Conservation (phyloP, 352 stramenopile species). For the Pythium scleroteichum region DNA sequence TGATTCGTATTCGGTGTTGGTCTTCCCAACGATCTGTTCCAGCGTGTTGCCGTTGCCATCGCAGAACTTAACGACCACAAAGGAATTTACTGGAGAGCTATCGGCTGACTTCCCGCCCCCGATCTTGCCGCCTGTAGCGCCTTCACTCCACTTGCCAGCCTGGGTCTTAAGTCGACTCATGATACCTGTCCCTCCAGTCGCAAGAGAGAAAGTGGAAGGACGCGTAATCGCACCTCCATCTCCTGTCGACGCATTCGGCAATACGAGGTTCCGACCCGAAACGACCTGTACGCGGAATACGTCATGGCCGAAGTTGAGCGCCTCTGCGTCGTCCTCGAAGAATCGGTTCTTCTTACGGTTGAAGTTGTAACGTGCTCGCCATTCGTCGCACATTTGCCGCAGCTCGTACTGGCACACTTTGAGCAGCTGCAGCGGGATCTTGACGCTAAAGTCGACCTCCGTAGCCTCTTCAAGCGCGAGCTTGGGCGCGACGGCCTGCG, state of each 20-base stretch:
- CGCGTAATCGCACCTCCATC: conserved; percentile 11
- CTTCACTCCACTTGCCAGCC: conserved; percentile 54
- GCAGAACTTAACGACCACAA: conserved; percentile 74
- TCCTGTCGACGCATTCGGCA: conserved; percentile 8
- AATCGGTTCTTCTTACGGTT: conserved; percentile 74
- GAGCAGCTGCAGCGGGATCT: conserved; percentile 78
- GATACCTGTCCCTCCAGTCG: conserved; percentile 39
- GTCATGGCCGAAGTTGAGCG: conserved; percentile 76
- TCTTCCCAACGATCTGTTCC: conserved; percentile 72
- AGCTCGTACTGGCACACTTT: conserved; percentile 72
- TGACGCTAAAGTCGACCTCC: conserved; percentile 80
- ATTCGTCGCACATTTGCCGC: conserved; percentile 69
- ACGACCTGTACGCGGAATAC: conserved; percentile 79
- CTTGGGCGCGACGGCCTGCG: conserved; percentile 53
- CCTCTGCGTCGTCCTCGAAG: conserved; percentile 79
- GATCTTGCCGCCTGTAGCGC: conserved; percentile 12
- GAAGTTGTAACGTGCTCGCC: conserved; percentile 79
- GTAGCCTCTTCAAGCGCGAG: conserved; percentile 75
- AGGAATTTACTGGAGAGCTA: conserved; percentile 45
- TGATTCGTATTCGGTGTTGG: conserved; percentile 85
- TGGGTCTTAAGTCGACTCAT: conserved; percentile 74
- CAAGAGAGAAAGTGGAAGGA: conserved; percentile 59
- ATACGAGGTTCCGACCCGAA: conserved; percentile 49
- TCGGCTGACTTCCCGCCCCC: conserved; percentile 32
- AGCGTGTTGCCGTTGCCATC: conserved; percentile 48